Conservation (phyloP, 164 flowering plant genomes). For the Vitis amurensis region DNA sequence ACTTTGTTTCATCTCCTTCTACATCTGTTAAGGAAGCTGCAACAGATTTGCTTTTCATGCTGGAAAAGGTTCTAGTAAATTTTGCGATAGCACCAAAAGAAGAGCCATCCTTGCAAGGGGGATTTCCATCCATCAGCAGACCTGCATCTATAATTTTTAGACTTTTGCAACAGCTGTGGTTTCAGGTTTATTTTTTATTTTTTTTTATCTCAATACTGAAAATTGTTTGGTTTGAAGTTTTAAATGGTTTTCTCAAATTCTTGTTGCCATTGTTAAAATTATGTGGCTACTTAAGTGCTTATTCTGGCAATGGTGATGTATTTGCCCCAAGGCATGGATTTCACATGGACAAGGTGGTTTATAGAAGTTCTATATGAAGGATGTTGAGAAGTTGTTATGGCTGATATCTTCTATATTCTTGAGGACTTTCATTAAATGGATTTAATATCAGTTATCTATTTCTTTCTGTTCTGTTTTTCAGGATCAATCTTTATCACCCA, state of each 20-base stretch:
- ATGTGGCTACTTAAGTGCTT: neutral
- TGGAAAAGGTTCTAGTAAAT: conserved; percentile 46
- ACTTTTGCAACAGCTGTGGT: conserved; percentile 66
- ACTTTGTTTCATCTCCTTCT: conserved; percentile 80
- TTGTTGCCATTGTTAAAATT: neutral
- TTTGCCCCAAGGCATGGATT: no score
- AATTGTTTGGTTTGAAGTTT: neutral
- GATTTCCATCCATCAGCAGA: conserved; percentile 39
- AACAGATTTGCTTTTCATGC: conserved; percentile 50
- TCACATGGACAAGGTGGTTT: no score
- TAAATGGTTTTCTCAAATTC: neutral
- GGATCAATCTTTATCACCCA: conserved; percentile 42
- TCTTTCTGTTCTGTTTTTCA: conserved; percentile 30
- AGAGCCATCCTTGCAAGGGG: conserved; percentile 13
- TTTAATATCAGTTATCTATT: neutral
- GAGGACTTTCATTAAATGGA: neutral
- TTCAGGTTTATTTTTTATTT: conserved; percentile 54
- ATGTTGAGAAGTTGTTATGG: neutral
- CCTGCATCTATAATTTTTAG: conserved; percentile 47
- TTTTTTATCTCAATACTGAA: neutral
- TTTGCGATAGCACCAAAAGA: conserved; percentile 27
- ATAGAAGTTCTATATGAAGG: no score
- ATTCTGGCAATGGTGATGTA: neutral
- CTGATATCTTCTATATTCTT: neutral
- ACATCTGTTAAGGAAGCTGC: conserved; percentile 67